Evolutionary conservation across 2,329 filamentous ascomycete genomes (phyloP).

Genomic region (Pseudogymnoascus sp.): DNA sequence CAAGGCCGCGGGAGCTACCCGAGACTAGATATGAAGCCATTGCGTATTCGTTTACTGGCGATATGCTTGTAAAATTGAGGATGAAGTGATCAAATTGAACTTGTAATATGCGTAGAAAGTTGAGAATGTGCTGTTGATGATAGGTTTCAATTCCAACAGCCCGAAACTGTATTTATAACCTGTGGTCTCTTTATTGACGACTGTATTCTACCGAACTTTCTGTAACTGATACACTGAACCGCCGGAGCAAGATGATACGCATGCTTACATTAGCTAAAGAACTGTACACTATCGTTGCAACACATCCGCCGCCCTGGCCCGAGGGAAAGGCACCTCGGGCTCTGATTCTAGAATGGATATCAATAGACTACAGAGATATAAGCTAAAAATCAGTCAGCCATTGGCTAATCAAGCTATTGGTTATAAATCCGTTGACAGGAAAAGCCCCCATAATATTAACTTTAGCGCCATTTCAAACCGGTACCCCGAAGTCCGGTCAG

Average conservation of each 20-base stretch:
- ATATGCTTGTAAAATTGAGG: neutral
- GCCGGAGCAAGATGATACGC: neutral
- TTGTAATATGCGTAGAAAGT: neutral
- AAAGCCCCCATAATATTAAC: neutral
- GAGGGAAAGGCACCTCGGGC: neutral
- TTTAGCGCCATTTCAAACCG: neutral
- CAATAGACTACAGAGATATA: neutral
- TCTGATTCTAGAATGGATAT: neutral
- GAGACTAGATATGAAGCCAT: conserved; percentile 20
- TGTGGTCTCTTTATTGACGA: neutral
- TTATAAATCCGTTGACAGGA: neutral
- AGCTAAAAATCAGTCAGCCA: neutral
- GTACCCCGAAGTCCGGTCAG: conserved; percentile 1
- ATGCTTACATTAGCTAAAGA: neutral
- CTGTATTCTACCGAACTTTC: neutral
- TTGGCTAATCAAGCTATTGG: neutral
- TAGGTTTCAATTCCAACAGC: neutral
- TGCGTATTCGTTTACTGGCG: neutral
- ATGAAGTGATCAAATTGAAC: neutral
- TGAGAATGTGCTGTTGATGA: neutral
- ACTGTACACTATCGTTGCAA: neutral
- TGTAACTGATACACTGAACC: neutral
- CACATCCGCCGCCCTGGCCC: neutral
- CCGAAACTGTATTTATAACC: neutral
- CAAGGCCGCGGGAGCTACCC: conserved; percentile 21